phyloP scores from a whole-genome alignment of 108 stramenopile genomes.

The Nitzschia sp. region DNA sequence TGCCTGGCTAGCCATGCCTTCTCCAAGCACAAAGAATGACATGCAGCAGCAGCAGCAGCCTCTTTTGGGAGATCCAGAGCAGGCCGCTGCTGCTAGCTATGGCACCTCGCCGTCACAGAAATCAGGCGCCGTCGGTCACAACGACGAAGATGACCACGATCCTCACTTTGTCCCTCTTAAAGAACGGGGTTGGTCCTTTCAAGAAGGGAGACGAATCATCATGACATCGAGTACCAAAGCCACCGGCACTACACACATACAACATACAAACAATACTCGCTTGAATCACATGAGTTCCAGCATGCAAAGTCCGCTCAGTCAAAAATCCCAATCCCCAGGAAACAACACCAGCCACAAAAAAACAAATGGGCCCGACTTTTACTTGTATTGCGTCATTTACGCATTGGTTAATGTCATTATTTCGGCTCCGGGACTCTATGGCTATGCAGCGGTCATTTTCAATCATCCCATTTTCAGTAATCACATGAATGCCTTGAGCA shows the following conservation, averaged over 20 bases:
- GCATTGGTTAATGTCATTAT: conserved; percentile 72
- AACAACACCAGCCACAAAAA: not conserved
- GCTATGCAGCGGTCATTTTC: conserved; percentile 92
- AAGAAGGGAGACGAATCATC: conserved; percentile 9
- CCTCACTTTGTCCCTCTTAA: conserved; percentile 12
- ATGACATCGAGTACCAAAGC: not conserved
- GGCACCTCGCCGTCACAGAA: not conserved
- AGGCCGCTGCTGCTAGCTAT: not conserved
- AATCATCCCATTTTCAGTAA: conserved; percentile 62
- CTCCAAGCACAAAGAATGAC: no score
- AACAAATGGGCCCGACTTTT: conserved; percentile 10
- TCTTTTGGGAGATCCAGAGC: conserved; percentile 2
- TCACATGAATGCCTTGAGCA: conserved; percentile 79
- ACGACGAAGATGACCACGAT: conserved; percentile 6
- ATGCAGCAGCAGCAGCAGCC: not conserved
- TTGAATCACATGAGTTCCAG: not conserved
- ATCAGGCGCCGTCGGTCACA: not conserved
- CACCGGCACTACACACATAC: not conserved
- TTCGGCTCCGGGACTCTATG: conserved; percentile 79
- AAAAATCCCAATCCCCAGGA: not conserved
- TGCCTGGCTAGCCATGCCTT: no score
- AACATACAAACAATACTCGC: not conserved
- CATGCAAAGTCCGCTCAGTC: not conserved
- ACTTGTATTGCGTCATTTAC: conserved; percentile 41
- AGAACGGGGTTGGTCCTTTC: conserved; percentile 30